phyloP scores from a whole-genome alignment of 164 flowering plant species.

The Chimonanthus praecox region DNA sequence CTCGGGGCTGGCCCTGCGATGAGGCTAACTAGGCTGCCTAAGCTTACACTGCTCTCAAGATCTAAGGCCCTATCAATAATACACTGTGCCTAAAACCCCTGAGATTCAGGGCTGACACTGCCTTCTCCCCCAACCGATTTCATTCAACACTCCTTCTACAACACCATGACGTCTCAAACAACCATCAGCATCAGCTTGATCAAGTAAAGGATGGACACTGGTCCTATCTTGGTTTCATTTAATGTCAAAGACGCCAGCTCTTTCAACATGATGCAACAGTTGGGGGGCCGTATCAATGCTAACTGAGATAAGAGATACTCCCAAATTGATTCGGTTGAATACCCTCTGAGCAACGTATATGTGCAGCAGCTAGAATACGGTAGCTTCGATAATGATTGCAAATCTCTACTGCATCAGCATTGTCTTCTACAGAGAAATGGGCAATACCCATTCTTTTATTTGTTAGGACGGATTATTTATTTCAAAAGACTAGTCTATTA shows the following conservation, averaged over 20 bases:
- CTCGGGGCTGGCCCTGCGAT: too few species aligned
- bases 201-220: slow-evolving; percentile 41
- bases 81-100: too few species aligned
- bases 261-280: slow-evolving; percentile 41
- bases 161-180: slow-evolving; percentile 43
- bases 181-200: slow-evolving; percentile 92
- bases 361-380: slow-evolving; percentile 71
- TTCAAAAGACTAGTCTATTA: too few species aligned
- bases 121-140: too few species aligned
- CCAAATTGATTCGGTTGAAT: slow-evolving; percentile 63
- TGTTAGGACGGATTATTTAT: background rate
- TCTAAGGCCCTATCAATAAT: too few species aligned
- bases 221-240: slow-evolving; percentile 63
- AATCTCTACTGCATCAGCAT: slow-evolving; percentile 89
- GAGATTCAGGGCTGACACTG: too few species aligned
- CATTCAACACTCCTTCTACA: too few species aligned
- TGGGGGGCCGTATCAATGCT: slow-evolving; percentile 41
- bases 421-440: slow-evolving; percentile 66
- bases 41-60: too few species aligned
- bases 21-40: too few species aligned
- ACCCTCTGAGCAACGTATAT: slow-evolving; percentile 75
- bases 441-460: slow-evolving; percentile 54
- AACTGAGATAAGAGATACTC: slow-evolving; percentile 68
- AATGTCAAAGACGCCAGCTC: slow-evolving; percentile 84
- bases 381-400: slow-evolving; percentile 59